Conservation (phyloP, 169 alveolate genomes). For the Hepatocystis sp. region DNA sequence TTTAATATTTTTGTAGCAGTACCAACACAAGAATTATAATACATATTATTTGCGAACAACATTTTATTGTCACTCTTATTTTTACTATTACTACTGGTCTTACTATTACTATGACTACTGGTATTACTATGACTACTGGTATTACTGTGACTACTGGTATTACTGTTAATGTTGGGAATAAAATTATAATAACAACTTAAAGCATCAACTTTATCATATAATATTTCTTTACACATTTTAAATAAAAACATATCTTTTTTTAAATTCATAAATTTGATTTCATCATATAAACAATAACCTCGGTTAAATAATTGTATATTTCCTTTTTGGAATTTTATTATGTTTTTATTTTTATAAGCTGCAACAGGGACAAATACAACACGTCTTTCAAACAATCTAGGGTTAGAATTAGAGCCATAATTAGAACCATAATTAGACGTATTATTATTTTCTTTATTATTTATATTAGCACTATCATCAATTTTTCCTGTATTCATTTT, state of each 20-base stretch:
- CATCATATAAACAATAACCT: conserved; percentile 39
- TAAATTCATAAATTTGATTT: conserved; percentile 63
- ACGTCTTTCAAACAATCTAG: conserved; percentile 5
- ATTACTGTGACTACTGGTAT: background rate
- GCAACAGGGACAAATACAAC: conserved; percentile 50
- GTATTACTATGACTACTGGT: too few species aligned
- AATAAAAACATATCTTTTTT: conserved; percentile 41
- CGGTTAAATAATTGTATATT: conserved; percentile 26
- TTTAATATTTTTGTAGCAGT: background rate
- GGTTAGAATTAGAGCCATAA: too few species aligned
- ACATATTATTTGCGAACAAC: conserved; percentile 50
- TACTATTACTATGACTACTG: too few species aligned
- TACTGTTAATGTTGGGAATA: conserved; percentile 2
- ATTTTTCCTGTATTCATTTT: background rate
- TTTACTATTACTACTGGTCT: too few species aligned
- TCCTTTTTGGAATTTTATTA: conserved; percentile 42
- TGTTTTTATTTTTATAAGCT: conserved; percentile 60
- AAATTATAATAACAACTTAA: conserved; percentile 36
- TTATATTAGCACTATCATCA: background rate
- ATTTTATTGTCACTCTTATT: too few species aligned
- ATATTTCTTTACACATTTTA: conserved; percentile 37
- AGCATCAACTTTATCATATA: conserved; percentile 3
- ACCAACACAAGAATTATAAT: conserved; percentile 15
- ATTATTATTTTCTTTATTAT: background rate
- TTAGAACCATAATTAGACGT: too few species aligned